Percentiles rank a stretch among this genome's conserved stretches.
Evolutionary conservation across 2,329 filamentous ascomycete genomes (phyloP).

Genomic region (Plenodomus biglobosus): DNA sequence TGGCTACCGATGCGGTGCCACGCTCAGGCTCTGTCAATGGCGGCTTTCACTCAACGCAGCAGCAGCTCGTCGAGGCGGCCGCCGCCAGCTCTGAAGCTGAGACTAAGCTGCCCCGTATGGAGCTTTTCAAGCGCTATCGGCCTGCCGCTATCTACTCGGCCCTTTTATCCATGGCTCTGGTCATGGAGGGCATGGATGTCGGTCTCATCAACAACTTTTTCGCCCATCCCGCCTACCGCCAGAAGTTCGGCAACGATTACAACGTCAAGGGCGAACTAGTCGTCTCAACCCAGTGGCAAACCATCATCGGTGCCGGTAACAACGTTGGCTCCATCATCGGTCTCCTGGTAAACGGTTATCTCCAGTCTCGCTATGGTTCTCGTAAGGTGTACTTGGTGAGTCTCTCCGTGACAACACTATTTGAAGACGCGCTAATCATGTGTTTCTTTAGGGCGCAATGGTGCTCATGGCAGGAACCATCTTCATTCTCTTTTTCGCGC

Average conservation of each 20-base stretch:
- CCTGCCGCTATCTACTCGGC: slow-evolving; percentile 73
- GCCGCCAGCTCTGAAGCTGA: slow-evolving; percentile 12
- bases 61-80: slow-evolving; percentile 17
- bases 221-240: slow-evolving; percentile 45
- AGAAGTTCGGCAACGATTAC: slow-evolving; percentile 38
- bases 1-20: slow-evolving; percentile 10
- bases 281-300: slow-evolving; percentile 45
- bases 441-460: slow-evolving; percentile 9
- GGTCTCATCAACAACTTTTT: slow-evolving; percentile 77
- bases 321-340: slow-evolving; percentile 44
- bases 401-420: slow-evolving; percentile 28
- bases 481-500: slow-evolving; percentile 48
- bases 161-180: slow-evolving; percentile 78
- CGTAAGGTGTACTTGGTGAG: slow-evolving; percentile 44
- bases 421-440: slow-evolving; percentile 8
- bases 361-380: slow-evolving; percentile 46
- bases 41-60: slow-evolving; percentile 11
- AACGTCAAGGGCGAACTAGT: slow-evolving; percentile 34
- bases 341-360: slow-evolving; percentile 44
- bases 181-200: slow-evolving; percentile 85
- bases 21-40: slow-evolving; percentile 6
- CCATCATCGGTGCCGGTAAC: slow-evolving; percentile 45
- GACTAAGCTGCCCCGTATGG: slow-evolving; percentile 11
- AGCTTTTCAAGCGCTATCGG: slow-evolving; percentile 18
- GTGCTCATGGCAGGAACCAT: slow-evolving; percentile 31